Base-by-base conservation (phyloP, 1,139 yeast species). In the Meyerozyma sp. region DNA sequence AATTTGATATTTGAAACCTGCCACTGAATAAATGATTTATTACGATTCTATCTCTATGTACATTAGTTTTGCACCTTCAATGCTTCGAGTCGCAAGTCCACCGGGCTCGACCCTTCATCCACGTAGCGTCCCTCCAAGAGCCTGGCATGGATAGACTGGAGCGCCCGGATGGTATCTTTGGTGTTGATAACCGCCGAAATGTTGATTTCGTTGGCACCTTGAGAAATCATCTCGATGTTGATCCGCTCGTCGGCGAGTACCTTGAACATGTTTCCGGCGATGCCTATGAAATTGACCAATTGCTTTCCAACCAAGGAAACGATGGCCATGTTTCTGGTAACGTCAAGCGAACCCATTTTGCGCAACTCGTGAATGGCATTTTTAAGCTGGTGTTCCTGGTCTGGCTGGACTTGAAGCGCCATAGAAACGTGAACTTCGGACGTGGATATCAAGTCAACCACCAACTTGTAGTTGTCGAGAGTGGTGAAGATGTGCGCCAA, bases 361-460 rank as follows among this genome's bases (percentile, higher is more conserved):
- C 83, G 77, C 54, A 93, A 75, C 57, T 90, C 96, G 39, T 72
- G 77, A 42, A 90, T 75, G 1, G 98, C 97, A 44, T 75, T 74
- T 50, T 79, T 77, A 52, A 86, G 70, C 32, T 75, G 73, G 40
- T 65, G 57, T 43, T 82, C 85, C 36, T 78, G 78, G 48, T 86
- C 94, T 1, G 55, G 48, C 42, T 81, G 82, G 46, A 90, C 83
- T 53, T 88, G 93, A 49, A 93, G 71, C 2, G 98, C 98, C 98
- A 93, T 91, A 14, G 98, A 91, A 26, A 93, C 96, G 59, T 93
- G 98, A 16, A 93, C 98, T 64, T 93, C 98, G 0, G 97, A 89
- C 3, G 98, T 93, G 35, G 97, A 89, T 56, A 93, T 93, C 59
- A 93, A 80, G 65, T 93, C 98, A 40, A 93, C 98, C 44, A 93